Conservation (phyloP, 1,284 basidiomycete species). For the Mycena sp. region DNA sequence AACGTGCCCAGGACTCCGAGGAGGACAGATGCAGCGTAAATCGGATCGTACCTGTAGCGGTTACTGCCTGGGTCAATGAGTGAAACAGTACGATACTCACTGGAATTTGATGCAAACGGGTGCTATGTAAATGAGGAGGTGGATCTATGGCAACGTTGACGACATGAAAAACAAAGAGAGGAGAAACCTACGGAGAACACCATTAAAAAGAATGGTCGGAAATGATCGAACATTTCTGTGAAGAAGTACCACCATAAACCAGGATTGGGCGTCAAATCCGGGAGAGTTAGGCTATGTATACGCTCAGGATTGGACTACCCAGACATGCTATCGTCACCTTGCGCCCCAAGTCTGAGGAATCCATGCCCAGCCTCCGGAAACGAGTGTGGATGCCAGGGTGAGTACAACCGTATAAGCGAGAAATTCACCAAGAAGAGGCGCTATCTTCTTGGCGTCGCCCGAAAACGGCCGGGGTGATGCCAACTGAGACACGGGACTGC, state of each 20-base stretch:
- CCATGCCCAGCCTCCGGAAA: conserved; percentile 72
- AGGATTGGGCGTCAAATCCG: conserved; percentile 92
- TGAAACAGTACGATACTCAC: conserved; percentile 49
- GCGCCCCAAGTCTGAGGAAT: conserved; percentile 84
- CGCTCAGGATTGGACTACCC: conserved; percentile 6
- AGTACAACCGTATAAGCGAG: conserved; percentile 59
- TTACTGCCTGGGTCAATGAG: not conserved
- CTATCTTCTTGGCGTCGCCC: conserved; percentile 44
- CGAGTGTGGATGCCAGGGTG: conserved; percentile 58
- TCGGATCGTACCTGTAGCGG: conserved; percentile 76
- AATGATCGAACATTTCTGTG: conserved; percentile 99
- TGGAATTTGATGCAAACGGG: conserved; percentile 91
- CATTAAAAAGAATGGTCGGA: conserved; percentile 94
- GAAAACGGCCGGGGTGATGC: conserved; percentile 63
- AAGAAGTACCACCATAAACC: conserved; percentile 99
- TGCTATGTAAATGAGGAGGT: conserved; percentile 85
- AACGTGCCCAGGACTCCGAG: conserved; percentile 85
- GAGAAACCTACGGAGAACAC: conserved; percentile 84
- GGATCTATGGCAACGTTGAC: conserved; percentile 66
- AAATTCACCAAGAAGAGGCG: conserved; percentile 60
- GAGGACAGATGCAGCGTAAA: conserved; percentile 84
- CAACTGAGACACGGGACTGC: conserved; percentile 68
- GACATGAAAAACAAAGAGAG: not conserved
- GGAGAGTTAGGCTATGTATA: conserved; percentile 67
- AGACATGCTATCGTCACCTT: conserved; percentile 56